Conservation (phyloP, 192 early-diverging fungal genomes). For the Umbelopsis ramanniana region DNA sequence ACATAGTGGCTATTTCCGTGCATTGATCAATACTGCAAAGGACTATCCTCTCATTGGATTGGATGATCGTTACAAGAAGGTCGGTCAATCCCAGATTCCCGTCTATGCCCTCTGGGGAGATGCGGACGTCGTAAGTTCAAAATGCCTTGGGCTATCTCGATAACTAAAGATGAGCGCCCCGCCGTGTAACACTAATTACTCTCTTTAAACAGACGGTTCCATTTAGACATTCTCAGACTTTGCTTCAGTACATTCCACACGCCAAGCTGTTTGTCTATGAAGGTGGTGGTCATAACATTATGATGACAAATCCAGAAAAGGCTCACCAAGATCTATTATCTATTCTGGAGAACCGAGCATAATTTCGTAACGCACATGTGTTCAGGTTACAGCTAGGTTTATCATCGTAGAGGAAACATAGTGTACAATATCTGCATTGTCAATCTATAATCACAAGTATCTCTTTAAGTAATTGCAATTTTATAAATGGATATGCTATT, state of each 20-base stretch:
- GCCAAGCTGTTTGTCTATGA: conserved; percentile 22
- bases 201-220: conserved; percentile 29
- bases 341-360: conserved; percentile 1
- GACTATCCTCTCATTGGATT: conserved; percentile 35
- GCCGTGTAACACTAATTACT: background rate
- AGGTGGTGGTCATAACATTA: conserved; percentile 38
- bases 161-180: background rate
- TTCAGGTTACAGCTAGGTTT: too few relatives aligned
- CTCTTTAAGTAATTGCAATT: too few relatives aligned
- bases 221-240: conserved; percentile 19
- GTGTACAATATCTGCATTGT: too few relatives aligned
- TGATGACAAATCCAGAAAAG: conserved; percentile 29
- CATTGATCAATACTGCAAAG: conserved; percentile 31
- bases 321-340: conserved; percentile 16
- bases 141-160: background rate
- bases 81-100: conserved; percentile 30
- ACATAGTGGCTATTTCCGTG: conserved; percentile 40
- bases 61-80: conserved; percentile 26
- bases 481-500: too few relatives aligned
- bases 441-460: too few relatives aligned
- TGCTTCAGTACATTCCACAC: conserved; percentile 30
- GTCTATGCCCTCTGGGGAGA: conserved; percentile 44
- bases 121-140: conserved; percentile 26
- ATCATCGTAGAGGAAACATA: too few relatives aligned
- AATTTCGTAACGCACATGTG: background rate